Percentiles rank a stretch among this genome's conserved stretches.
Conservation (phyloP, 257 asterid species). For the Eucommia ulmoides region DNA sequence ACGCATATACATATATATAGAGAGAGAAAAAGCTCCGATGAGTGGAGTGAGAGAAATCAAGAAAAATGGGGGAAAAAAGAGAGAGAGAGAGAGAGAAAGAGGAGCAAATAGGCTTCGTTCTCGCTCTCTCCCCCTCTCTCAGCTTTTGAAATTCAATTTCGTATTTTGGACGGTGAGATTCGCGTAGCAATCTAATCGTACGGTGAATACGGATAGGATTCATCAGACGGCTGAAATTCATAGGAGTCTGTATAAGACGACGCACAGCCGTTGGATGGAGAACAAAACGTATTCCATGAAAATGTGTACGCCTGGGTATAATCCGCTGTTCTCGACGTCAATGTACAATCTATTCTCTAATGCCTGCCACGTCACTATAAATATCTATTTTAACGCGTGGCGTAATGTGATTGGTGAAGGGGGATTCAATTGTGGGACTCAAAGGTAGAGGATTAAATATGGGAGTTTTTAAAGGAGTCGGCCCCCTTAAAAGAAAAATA, state of each 20-base stretch:
- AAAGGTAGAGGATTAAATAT: too few relatives aligned
- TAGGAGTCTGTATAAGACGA: background rate
- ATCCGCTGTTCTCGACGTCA: background rate
- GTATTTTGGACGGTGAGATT: background rate
- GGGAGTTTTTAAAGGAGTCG: too few relatives aligned
- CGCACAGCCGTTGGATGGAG: background rate
- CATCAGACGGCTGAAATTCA: background rate
- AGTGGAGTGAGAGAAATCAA: conserved; percentile 8
- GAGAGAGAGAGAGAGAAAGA: conserved; percentile 14
- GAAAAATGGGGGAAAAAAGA: conserved; percentile 3
- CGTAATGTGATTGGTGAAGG: background rate
- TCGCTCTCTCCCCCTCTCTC: conserved; percentile 65
- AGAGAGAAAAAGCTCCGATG: conserved; percentile 4
- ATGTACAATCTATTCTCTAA: background rate
- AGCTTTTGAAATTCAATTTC: conserved; percentile 43
- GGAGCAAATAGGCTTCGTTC: conserved; percentile 11
- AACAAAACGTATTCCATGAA: too few relatives aligned
- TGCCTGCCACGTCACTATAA: background rate
- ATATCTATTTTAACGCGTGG: background rate
- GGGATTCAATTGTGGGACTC: too few relatives aligned
- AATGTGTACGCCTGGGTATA: too few relatives aligned
- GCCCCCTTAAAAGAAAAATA: too few relatives aligned
- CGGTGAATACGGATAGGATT: background rate
- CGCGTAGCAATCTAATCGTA: background rate
- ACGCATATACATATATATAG: conserved; percentile 7